These are phyloP conservation scores for Stenogyne calaminthoides DNA, from an alignment of 305 asterid species.

Conservation along the genomic window DNA sequence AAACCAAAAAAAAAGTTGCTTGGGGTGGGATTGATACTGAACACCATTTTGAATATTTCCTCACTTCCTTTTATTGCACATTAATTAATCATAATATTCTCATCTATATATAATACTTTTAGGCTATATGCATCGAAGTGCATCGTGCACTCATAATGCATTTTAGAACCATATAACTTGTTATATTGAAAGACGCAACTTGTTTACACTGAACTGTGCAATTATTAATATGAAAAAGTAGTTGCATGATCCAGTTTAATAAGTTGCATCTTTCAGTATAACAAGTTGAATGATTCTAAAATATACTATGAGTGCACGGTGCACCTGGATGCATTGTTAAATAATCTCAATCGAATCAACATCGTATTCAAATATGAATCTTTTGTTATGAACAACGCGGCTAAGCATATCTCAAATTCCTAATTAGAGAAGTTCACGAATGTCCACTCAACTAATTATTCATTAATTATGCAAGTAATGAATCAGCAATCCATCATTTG, in stretches of 20 bases:
- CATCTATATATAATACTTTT: slow-evolving; percentile 15
- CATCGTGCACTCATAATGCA: no score
- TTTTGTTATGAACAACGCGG: background rate
- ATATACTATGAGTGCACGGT: no score
- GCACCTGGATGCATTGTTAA: no score
- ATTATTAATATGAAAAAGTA: no score
- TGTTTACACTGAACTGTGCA: no score
- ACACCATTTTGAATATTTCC: slow-evolving; percentile 66
- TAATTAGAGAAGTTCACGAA: background rate
- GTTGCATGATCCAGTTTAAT: no score
- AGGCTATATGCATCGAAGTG: no score
- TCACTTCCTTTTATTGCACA: slow-evolving; percentile 28
- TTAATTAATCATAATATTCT: slow-evolving; percentile 30
- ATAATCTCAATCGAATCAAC: slow-evolving; percentile 39
- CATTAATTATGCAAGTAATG: background rate
- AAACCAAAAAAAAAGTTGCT: slow-evolving; percentile 49
- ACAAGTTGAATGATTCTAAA: no score
- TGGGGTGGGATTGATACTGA: slow-evolving; percentile 58
- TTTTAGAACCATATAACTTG: no score
- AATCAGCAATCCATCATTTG: background rate
- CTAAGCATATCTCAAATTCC: background rate
- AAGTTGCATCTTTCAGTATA: no score
- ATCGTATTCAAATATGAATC: slow-evolving; percentile 39
- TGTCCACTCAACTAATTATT: background rate
- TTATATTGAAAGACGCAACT: no score